phyloP scores from a whole-genome alignment of 106 monocot genomes.

The Acorus calamus region DNA sequence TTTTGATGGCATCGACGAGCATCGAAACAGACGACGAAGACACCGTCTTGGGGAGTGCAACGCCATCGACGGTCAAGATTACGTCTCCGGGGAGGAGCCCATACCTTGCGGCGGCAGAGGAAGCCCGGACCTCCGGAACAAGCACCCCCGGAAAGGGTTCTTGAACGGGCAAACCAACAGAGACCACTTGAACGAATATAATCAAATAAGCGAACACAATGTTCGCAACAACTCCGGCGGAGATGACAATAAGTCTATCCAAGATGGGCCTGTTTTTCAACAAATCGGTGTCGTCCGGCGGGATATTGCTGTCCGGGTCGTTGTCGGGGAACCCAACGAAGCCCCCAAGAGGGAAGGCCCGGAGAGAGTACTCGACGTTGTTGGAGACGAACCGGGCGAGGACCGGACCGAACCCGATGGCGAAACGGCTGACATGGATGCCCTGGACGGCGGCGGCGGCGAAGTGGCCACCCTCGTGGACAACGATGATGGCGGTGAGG shows the following conservation, averaged over 20 bases:
- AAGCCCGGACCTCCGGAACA: conserved; percentile 60
- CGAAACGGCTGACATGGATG: conserved; percentile 78
- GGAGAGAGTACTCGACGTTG: conserved; percentile 80
- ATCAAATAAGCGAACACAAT: conserved; percentile 63
- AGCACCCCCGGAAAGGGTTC: conserved; percentile 50
- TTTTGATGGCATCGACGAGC: conserved; percentile 64
- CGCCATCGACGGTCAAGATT: conserved; percentile 28
- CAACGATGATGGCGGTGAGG: conserved; percentile 76
- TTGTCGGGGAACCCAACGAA: conserved; percentile 89
- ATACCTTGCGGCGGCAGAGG: conserved; percentile 46
- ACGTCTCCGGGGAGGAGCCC: conserved; percentile 70
- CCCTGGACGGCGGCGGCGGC: conserved; percentile 66
- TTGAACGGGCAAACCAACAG: conserved; percentile 62
- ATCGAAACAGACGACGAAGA: conserved; percentile 32
- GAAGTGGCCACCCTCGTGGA: conserved; percentile 95
- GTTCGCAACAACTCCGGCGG: conserved; percentile 89
- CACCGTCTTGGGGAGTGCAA: not conserved
- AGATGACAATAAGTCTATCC: conserved; percentile 79
- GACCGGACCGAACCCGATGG: conserved; percentile 90
- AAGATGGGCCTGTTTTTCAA: conserved; percentile 66
- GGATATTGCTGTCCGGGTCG: conserved; percentile 52
- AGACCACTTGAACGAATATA: conserved; percentile 55
- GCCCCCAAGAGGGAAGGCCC: conserved; percentile 88
- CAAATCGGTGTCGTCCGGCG: conserved; percentile 73
- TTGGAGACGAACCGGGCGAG: conserved; percentile 45